These are phyloP conservation scores for Mentha longifolia DNA, from an alignment of 257 asterid species.

Conservation along the genomic window DNA sequence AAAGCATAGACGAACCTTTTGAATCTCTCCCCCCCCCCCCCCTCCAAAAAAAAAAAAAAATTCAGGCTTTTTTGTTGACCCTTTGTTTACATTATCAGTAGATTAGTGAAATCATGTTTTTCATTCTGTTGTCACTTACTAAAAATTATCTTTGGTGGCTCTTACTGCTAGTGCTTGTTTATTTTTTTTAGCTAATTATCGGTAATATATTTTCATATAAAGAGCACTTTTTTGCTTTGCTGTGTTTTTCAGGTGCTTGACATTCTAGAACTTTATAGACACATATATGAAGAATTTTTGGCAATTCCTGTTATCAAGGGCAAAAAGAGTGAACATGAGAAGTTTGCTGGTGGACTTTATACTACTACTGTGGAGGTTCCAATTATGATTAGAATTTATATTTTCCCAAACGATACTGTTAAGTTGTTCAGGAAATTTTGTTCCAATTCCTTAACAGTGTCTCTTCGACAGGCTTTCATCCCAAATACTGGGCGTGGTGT, in stretches of 20 bases:
- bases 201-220: background rate
- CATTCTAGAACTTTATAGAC: constrained; percentile 78
- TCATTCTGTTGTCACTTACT: background rate
- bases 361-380: constrained; percentile 89
- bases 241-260: constrained; percentile 64
- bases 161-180: background rate
- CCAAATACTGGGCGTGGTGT: constrained; percentile 95
- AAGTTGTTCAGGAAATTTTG: constrained; percentile 8
- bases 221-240: background rate
- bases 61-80: background rate
- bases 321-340: constrained; percentile 87
- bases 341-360: constrained; percentile 96
- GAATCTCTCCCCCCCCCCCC: background rate
- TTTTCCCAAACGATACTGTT: background rate
- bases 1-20: background rate
- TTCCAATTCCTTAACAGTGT: background rate
- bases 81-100: background rate
- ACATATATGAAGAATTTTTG: constrained; percentile 86
- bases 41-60: too few relatives aligned
- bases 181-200: background rate
- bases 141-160: background rate
- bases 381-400: background rate
- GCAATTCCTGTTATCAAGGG: constrained; percentile 90
- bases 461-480: constrained; percentile 69
- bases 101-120: background rate